These are phyloP conservation scores for Stephania cephalantha DNA, from an alignment of 164 flowering plant species.

Conservation along the genomic window DNA sequence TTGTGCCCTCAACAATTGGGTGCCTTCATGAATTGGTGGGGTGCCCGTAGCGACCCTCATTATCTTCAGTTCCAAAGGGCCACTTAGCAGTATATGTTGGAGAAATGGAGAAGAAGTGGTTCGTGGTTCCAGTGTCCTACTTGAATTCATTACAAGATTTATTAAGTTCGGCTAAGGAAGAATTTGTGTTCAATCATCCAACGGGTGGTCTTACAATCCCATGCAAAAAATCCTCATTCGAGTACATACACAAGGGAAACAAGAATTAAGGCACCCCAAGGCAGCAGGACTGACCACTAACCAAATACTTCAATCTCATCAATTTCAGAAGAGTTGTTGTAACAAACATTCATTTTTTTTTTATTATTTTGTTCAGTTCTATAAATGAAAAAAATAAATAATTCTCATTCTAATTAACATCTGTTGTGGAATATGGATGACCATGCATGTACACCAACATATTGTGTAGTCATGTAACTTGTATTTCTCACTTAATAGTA, in stretches of 20 bases:
- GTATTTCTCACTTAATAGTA: too few species aligned
- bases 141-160: slow-evolving; percentile 19
- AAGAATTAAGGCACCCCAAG: background rate
- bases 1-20: too few species aligned
- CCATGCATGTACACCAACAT: too few species aligned
- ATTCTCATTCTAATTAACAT: too few species aligned
- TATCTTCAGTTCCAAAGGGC: slow-evolving; percentile 28
- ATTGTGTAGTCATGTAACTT: too few species aligned
- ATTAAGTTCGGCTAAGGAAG: slow-evolving; percentile 9
- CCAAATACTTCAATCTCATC: background rate
- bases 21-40: too few species aligned
- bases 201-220: slow-evolving; percentile 9
- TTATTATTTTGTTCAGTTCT: background rate
- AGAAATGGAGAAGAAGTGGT: slow-evolving; percentile 20
- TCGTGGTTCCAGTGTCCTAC: slow-evolving; percentile 8
- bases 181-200: slow-evolving; percentile 6
- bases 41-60: too few species aligned
- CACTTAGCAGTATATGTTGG: slow-evolving; percentile 36
- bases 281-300: background rate
- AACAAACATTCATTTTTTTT: background rate
- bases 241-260: background rate
- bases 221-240: background rate
- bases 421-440: too few species aligned
- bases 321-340: background rate
- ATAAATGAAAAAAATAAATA: background rate